Conservation (phyloP, 2,329 filamentous ascomycete genomes). For the Phaeosphaeria sp. region DNA sequence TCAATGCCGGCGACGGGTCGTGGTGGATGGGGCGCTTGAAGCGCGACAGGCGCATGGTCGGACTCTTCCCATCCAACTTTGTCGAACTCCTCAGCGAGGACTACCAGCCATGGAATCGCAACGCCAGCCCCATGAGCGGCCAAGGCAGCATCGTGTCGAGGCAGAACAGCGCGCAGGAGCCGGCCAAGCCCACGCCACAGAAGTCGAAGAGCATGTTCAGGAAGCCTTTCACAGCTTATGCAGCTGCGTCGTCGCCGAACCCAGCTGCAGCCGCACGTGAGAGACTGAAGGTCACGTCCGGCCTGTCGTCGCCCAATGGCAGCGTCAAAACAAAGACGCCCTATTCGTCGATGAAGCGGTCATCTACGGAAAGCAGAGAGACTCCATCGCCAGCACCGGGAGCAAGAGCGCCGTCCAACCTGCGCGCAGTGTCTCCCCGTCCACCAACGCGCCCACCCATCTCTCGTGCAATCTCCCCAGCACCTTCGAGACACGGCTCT, state of each 20-base stretch:
- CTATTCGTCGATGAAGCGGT: constrained; percentile 60
- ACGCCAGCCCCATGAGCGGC: constrained; percentile 55
- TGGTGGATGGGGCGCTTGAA: constrained; percentile 97
- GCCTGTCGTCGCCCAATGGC: constrained; percentile 37
- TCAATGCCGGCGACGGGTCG: constrained; percentile 95
- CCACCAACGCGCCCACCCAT: constrained; percentile 37
- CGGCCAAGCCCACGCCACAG: constrained; percentile 52
- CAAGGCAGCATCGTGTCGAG: constrained; percentile 54
- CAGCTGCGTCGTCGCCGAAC: constrained; percentile 50
- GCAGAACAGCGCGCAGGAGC: constrained; percentile 55
- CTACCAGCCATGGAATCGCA: constrained; percentile 77
- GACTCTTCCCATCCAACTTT: constrained; percentile 96
- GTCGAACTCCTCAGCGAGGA: constrained; percentile 85
- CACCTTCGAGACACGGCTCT: constrained; percentile 32
- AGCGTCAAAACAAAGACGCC: constrained; percentile 52
- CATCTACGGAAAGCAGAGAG: constrained; percentile 45
- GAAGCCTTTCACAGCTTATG: constrained; percentile 71
- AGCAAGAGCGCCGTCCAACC: constrained; percentile 28
- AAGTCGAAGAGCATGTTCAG: constrained; percentile 64
- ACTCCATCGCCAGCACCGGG: constrained; percentile 37
- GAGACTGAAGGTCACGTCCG: constrained; percentile 36
- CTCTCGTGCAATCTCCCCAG: constrained; percentile 50
- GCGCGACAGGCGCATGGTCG: constrained; percentile 88
- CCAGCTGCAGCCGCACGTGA: constrained; percentile 48
- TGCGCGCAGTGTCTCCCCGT: constrained; percentile 51